These are phyloP conservation scores for Bacterosira constricta DNA, from an alignment of 108 stramenopile genomes.

Conservation along the genomic window DNA sequence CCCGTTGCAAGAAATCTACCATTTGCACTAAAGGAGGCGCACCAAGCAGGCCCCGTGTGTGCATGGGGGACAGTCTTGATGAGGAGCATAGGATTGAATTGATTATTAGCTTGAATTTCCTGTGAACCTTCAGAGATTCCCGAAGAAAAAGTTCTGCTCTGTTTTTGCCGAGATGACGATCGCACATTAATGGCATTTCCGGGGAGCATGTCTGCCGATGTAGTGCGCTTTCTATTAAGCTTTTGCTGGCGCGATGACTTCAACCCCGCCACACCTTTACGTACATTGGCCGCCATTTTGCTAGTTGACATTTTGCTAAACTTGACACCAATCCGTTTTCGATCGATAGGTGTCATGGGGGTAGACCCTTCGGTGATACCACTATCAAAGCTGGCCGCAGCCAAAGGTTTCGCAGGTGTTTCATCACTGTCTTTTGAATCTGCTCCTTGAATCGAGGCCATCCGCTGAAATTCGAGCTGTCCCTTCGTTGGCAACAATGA, in stretches of 20 bases:
- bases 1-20: conserved; percentile 54
- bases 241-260: conserved; percentile 5
- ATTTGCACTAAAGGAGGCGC: conserved; percentile 43
- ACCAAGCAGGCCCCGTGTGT: conserved; percentile 58
- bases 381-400: neutral
- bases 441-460: neutral
- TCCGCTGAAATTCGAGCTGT: conserved; percentile 16
- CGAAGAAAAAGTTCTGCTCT: conserved; percentile 4
- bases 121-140: neutral
- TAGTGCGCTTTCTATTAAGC: conserved; percentile 21
- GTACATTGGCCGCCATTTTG: conserved; percentile 20
- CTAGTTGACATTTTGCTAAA: conserved; percentile 6
- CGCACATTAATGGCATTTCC: conserved; percentile 39
- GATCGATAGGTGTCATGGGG: neutral
- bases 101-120: neutral
- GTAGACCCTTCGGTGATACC: neutral
- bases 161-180: conserved; percentile 22
- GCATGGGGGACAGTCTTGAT: conserved; percentile 37
- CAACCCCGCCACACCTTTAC: conserved; percentile 15
- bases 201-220: conserved; percentile 29
- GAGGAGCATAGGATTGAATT: conserved; percentile 48
- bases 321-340: neutral
- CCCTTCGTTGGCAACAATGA: conserved; percentile 27
- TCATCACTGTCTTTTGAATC: neutral
- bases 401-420: no score